Percentiles rank a stretch among this genome's conserved stretches.
Evolutionary conservation across 169 alveolate species (phyloP).

Genomic region (Babesia caballi): DNA sequence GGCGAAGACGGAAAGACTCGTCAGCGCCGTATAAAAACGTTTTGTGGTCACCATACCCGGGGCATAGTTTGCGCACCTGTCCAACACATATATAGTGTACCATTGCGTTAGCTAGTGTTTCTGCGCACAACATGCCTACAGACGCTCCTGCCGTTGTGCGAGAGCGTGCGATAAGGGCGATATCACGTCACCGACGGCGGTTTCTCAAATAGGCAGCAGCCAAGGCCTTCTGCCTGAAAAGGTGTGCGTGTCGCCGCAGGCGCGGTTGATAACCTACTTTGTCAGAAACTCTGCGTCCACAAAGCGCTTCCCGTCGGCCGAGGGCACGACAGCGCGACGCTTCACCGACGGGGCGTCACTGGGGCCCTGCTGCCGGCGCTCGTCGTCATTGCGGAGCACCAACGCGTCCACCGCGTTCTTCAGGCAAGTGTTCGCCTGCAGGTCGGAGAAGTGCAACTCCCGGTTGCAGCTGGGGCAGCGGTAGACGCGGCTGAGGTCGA

Average conservation of each 20-base stretch:
- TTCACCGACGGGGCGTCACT: neutral
- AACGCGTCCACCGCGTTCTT: slow-evolving; percentile 48
- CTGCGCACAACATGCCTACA: no score
- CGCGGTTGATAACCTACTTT: neutral
- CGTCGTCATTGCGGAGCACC: slow-evolving; percentile 33
- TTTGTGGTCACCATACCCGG: no score
- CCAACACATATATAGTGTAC: no score
- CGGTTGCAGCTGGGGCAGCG: slow-evolving; percentile 46
- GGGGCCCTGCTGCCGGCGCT: neutral
- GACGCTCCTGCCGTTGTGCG: no score
- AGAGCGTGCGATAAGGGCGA: no score
- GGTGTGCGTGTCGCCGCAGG: neutral
- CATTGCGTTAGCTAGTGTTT: no score
- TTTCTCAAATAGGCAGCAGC: neutral
- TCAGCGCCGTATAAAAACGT: no score
- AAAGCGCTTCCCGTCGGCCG: neutral
- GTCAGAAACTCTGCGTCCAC: neutral
- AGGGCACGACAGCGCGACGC: neutral
- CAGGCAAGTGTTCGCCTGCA: slow-evolving; percentile 50
- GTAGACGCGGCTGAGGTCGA: slow-evolving; percentile 30
- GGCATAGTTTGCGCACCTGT: no score
- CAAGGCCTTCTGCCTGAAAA: slow-evolving; percentile 4
- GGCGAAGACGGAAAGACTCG: no score
- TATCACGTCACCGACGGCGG: neutral
- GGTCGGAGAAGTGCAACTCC: slow-evolving; percentile 27